Evolutionary conservation across 768 basidiomycete genomes (phyloP).

Genomic region (Gloeostereum incarnatum): DNA sequence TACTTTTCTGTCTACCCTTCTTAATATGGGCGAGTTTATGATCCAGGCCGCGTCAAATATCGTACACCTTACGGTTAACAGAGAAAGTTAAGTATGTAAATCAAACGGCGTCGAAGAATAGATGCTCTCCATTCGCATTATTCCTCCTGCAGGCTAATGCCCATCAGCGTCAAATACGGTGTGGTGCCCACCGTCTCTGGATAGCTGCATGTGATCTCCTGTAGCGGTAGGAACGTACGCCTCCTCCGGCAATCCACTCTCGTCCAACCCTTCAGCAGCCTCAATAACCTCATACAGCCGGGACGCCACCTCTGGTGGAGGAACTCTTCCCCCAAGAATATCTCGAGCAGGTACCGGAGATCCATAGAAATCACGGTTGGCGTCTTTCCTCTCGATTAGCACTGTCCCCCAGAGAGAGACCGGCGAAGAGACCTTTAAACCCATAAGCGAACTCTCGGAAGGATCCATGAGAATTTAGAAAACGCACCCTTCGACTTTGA

Average conservation of each 20-base stretch:
- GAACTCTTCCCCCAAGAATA: conserved; percentile 88
- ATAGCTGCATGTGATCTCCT: conserved; percentile 46
- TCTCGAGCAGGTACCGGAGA: conserved; percentile 82
- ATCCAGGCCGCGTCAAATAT: too few species aligned
- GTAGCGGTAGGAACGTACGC: conserved; percentile 68
- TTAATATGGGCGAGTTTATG: too few species aligned
- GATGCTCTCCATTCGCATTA: too few species aligned
- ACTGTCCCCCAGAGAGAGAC: conserved; percentile 92
- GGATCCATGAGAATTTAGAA: background rate
- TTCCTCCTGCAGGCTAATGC: too few species aligned
- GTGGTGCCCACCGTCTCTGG: conserved; percentile 28
- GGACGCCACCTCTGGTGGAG: conserved; percentile 94
- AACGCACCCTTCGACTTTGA: conserved; percentile 85
- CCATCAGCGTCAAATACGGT: conserved; percentile 77
- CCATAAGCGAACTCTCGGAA: background rate
- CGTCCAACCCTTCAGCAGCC: conserved; percentile 89
- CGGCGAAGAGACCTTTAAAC: conserved; percentile 81
- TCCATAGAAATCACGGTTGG: conserved; percentile 95
- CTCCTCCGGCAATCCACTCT: conserved; percentile 65
- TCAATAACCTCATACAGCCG: conserved; percentile 94
- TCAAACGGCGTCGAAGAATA: too few species aligned
- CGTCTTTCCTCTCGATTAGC: conserved; percentile 91
- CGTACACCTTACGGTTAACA: too few species aligned
- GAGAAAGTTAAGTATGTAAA: too few species aligned
- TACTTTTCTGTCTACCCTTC: too few species aligned